Base-by-base conservation (phyloP, 202 grass and related monocot genomes). In the Dendrocalamus latiflorus region DNA sequence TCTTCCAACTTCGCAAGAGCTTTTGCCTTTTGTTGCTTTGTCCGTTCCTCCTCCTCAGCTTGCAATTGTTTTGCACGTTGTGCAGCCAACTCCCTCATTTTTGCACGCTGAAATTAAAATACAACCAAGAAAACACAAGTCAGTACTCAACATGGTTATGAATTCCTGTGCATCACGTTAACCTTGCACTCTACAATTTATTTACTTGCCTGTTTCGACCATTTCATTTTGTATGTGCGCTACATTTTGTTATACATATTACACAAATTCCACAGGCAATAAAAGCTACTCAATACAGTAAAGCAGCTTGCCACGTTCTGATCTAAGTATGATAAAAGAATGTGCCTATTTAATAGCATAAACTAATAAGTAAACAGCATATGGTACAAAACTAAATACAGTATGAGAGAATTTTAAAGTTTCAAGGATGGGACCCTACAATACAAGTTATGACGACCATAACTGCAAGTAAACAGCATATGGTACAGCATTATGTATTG, bases 1-100 rank as follows among this genome's bases (percentile, higher is more conserved):
- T 94, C 96, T 90, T 99, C 96, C 82, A 96, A 85, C 72, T 99
- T 99, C 9, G 81, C 88, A 58, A 92, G 89, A 83, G 93, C 96
- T 91, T 99, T 99, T 81, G 91, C 93, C 72, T 77, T 99, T 86
- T 95, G 96, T 68, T 93, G 88, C 48, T 87, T 93, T 81, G 61
- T 92, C 47, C 91, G 86, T 77, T 99, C 93, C 51, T 99, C 93
- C 81, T 99, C 96, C 83, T 99, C 93, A 62, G 79, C 74, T 89
- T 99, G 89, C 68, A 95, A 69, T 47, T 94, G 90, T 71, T 92
- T 95, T 65, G 87, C 96, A 74, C 96, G 89, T 56, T 99, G 93
- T 78, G 82, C 91, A 79, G 96, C 96, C 78, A 95, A 87, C 85
- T 96, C 96, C 80, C 86, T 93, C 75, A 99, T 79, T 83, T 93